These are phyloP conservation scores for Botryobasidium botryosum DNA, from an alignment of 768 basidiomycete species.

Conservation along the genomic window DNA sequence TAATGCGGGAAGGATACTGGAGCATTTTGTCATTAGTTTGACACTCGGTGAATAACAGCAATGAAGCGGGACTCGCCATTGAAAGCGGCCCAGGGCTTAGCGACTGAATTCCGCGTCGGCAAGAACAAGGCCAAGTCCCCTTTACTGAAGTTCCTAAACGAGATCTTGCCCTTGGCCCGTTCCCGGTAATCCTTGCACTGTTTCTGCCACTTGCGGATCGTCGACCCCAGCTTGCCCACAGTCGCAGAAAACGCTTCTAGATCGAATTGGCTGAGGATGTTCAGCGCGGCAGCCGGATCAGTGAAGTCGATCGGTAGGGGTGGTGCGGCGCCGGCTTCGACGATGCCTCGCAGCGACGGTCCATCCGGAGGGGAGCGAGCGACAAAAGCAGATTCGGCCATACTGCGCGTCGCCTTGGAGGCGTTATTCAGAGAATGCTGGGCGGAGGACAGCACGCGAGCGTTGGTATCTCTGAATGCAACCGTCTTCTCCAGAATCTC, in stretches of 20 bases:
- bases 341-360: no score
- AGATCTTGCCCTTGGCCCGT: conserved; percentile 89
- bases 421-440: conserved; percentile 3
- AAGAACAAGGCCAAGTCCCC: conserved; percentile 92
- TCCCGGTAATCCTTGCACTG: conserved; percentile 94
- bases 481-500: conserved; percentile 71
- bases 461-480: conserved; percentile 58
- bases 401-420: not conserved
- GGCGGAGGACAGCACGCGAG: conserved; percentile 47
- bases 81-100: conserved; percentile 96
- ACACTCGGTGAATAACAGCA: not conserved
- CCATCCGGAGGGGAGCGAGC: not conserved
- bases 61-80: conserved; percentile 50
- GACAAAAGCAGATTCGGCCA: not conserved
- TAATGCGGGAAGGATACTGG: conserved; percentile 94
- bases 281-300: conserved; percentile 52
- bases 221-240: conserved; percentile 62
- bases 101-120: conserved; percentile 84
- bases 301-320: conserved; percentile 26
- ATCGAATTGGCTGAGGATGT: conserved; percentile 55
- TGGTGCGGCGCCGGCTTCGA: not conserved
- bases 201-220: conserved; percentile 92
- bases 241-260: conserved; percentile 75
- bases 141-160: conserved; percentile 87
- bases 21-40: conserved; percentile 5